Percentiles rank a stretch among this genome's conserved stretches.
Conservation (phyloP, 225 moss, liverwort and hornwort genomes). For the Physcomitrellopsis africana region DNA sequence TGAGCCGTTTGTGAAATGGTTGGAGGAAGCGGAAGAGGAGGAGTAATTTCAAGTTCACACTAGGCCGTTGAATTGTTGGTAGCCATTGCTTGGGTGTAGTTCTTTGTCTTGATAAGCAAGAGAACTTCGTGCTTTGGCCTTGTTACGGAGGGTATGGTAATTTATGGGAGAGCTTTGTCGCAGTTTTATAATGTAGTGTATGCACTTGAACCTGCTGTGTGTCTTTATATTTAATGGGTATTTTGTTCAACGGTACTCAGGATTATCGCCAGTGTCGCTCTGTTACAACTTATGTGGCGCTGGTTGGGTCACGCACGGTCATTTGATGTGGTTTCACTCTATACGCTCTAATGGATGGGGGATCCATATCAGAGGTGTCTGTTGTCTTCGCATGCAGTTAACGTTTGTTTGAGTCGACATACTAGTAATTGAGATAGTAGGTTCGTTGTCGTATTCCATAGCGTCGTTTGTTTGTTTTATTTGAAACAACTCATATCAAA, state of each 20-base stretch:
- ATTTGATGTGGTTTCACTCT: no score
- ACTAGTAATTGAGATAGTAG: no score
- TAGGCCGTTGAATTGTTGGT: neutral
- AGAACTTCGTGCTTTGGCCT: constrained; percentile 18
- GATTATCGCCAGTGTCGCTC: no score
- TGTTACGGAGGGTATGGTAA: constrained; percentile 25
- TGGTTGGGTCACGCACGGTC: no score
- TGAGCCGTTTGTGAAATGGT: constrained; percentile 94
- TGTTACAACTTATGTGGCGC: no score
- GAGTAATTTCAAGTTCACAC: constrained; percentile 38
- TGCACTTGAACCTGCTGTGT: constrained; percentile 28
- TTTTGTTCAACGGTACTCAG: neutral
- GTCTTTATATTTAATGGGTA: constrained; percentile 17
- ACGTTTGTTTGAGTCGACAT: no score
- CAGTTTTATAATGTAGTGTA: constrained; percentile 29
- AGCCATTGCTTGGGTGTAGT: constrained; percentile 24
- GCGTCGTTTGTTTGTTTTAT: no score
- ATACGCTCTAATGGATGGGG: no score
- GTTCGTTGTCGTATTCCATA: no score
- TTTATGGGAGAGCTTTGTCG: constrained; percentile 31
- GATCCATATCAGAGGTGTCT: no score
- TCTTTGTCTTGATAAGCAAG: constrained; percentile 21
- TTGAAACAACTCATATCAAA: no score
- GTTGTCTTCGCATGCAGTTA: no score
- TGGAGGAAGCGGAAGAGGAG: constrained; percentile 98